Evolutionary conservation across 495 filamentous ascomycete species (phyloP), one percentile per base, ranked within the genome.

Genomic region (Wilcoxina mikolae): DNA sequence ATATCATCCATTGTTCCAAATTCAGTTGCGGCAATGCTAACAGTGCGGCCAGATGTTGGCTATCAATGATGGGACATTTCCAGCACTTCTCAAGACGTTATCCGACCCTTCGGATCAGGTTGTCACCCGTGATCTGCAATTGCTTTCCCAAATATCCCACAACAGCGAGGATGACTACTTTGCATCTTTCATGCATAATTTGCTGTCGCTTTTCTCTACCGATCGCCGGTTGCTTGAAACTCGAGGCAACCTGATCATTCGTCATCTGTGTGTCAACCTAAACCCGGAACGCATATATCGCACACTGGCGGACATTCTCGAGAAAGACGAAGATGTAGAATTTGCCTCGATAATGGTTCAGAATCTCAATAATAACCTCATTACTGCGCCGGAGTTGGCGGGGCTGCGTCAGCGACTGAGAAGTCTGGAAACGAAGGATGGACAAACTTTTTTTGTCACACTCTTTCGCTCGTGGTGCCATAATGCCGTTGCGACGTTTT

Each of bases 281-380:
- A 93, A 88, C 57, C 81, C 93, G 0, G 93, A 96, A 67, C 79
- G 89, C 47, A 99, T 99, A 55, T 99, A 95, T 65, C 83, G 93
- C 27, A 96, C 88, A 3, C 69, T 99, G 47, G 93, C 93, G 43
- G 93, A 96, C 58, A 95, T 91, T 67, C 81, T 99, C 4, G 93
- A 96, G 68, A 94, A 93, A 58, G 93, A 99, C 68, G 90, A 96
- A 72, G 91, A 99, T 65, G 76, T 95, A 28, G 93, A 96, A 66
- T 99, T 99, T 68, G 88, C 93, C 17, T 95, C 89, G 59, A 99
- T 96, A 60, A 99, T 99, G 93, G 87, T 99, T 24, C 93, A 96
- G 64, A 95, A 96, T 67, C 74, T 99, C 42, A 99, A 99, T 69
- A 99, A 99, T 63, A 99, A 96, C 59, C 76, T 99, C 18, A 96